A percentile compares a stretch with the other conserved stretches of the same genome.
phyloP scores from a whole-genome alignment of 1,139 yeast species.

The Magnusiomyces magnusii region DNA sequence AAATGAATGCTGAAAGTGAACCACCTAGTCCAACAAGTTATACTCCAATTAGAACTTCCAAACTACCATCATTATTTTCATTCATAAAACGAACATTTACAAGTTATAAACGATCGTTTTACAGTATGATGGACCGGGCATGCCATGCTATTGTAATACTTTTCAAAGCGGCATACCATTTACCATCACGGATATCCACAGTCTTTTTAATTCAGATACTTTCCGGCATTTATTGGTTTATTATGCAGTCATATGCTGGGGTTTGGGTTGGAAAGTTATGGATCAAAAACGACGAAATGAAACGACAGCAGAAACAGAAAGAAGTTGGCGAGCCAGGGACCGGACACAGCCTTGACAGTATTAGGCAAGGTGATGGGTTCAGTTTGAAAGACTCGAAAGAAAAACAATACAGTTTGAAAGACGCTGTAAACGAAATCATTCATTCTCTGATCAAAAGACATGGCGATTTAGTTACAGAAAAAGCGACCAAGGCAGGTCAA shows the following conservation, averaged over 20 bases:
- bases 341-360: background rate
- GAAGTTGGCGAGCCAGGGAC: background rate
- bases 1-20: conserved; percentile 9
- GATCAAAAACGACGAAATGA: conserved; percentile 19
- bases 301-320: background rate
- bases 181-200: conserved; percentile 25
- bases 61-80: background rate
- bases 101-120: background rate
- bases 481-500: background rate
- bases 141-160: conserved; percentile 19
- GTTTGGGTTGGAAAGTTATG: conserved; percentile 39
- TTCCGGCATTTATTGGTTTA: conserved; percentile 37
- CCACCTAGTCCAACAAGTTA: conserved; percentile 5
- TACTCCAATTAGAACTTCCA: background rate
- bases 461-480: background rate
- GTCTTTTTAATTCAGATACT: conserved; percentile 32
- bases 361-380: conserved; percentile 1
- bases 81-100: background rate
- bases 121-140: conserved; percentile 11
- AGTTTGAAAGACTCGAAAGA: conserved; percentile 4
- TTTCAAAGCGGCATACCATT: conserved; percentile 18
- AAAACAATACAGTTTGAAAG: background rate
- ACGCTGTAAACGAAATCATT: background rate
- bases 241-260: conserved; percentile 35
- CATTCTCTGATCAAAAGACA: background rate